A percentile compares a stretch with the other conserved stretches of the same genome.
These are phyloP conservation scores for Ascocoryne sarcoides DNA, from an alignment of 2,329 filamentous ascomycete genomes.

Conservation along the genomic window DNA sequence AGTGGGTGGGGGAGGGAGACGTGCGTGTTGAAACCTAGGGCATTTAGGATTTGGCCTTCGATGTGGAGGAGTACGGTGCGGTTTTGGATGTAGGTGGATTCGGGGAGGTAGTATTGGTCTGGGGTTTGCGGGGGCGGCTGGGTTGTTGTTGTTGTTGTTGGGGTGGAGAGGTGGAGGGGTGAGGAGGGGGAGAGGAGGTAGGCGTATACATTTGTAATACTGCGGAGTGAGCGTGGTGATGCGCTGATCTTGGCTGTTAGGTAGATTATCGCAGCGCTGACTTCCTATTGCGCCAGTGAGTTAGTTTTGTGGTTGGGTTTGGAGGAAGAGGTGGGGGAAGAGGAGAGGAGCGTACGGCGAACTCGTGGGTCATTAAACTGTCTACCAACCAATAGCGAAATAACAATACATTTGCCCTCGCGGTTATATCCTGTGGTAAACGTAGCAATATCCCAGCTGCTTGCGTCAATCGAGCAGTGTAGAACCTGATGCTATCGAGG, in stretches of 20 bases:
- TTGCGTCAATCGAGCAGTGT: conserved; percentile 66
- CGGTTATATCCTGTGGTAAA: conserved; percentile 76
- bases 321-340: not conserved
- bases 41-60: conserved; percentile 68
- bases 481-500: conserved; percentile 62
- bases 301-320: no score
- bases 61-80: conserved; percentile 58
- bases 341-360: conserved; percentile 26
- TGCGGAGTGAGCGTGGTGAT: conserved; percentile 65
- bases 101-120: conserved; percentile 59
- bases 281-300: conserved; percentile 49
- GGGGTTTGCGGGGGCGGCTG: conserved; percentile 31
- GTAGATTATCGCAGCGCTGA: conserved; percentile 75
- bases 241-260: conserved; percentile 76
- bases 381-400: conserved; percentile 66
- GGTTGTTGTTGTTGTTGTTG: conserved; percentile 8
- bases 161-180: no score
- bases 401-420: conserved; percentile 75
- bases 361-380: conserved; percentile 49
- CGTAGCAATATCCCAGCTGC: conserved; percentile 72
- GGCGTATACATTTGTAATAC: conserved; percentile 74
- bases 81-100: conserved; percentile 59
- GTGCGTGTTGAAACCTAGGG: conserved; percentile 74
- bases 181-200: conserved; percentile 63
- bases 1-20: conserved; percentile 80